Evolutionary conservation across 2,329 filamentous ascomycete species (phyloP), one percentile per base, ranked within the genome.

Genomic region (Moelleriella libera): DNA sequence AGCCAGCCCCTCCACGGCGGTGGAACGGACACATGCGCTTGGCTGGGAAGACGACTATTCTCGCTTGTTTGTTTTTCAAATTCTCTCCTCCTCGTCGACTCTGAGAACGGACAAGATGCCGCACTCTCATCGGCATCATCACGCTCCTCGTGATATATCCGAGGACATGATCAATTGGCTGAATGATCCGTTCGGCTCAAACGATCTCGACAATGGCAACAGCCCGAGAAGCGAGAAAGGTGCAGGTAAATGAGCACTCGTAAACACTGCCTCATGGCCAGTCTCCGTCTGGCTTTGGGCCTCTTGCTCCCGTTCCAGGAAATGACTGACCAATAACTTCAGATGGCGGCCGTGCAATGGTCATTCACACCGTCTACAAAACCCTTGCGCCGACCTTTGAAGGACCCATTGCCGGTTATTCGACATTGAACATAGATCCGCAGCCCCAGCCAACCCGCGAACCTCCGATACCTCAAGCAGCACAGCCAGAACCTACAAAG

Each of bases 391-490:
- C 64, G 10, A 68, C 62, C 5, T 71, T 71, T 39, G 58, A 61
- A 37, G 69, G 67, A n/a, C 56, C 59, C 5, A 59, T 72, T 48
- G 69, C 55, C 30, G 66, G 69, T 30, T 71, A 66, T 48, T 61
- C 61, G 34, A 71, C 68, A 5, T 45, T 66, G 8, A 56, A 50
- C 8, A 39, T 48, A 7, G 51, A 54, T 28, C 40, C 50, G 5
- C 45, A 52, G 14, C 48, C 48, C 29, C 42, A 47, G 43, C 42
- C 53, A 45, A 48, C 41, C 14, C 34, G 7, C 21, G 21, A 21
- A 12, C 30, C 14, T 11, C 28, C 30, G 11, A 43, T 5, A 12
- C 44, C 49, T 41, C 11, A n/a, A n/a, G 9, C 40, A 11, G 40
- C 40, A n/a, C 40, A 9, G 10, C 14, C 9, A 7, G 7, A 9